These are phyloP conservation scores for Eudorina sp. DNA, from an alignment of 139 green algal species.

Conservation along the genomic window DNA sequence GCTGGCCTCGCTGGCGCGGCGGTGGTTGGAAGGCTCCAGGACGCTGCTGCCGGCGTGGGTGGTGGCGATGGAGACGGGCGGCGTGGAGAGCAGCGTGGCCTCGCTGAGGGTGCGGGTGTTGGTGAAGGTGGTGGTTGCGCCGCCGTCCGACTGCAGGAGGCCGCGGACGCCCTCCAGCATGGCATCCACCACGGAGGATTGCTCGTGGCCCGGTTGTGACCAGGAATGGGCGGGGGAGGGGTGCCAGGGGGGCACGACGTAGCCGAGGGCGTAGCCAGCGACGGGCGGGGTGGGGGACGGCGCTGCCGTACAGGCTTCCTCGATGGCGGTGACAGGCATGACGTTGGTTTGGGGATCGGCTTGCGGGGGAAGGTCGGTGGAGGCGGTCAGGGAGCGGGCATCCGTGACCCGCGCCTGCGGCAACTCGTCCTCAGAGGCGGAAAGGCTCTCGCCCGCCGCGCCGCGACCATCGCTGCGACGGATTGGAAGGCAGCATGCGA, in stretches of 20 bases:
- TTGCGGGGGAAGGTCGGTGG: background rate
- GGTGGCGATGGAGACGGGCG: background rate
- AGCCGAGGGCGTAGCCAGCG: background rate
- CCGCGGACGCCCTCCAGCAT: constrained; percentile 2
- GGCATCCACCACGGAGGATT: constrained; percentile 4
- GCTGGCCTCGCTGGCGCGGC: background rate
- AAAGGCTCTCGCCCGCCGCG: background rate
- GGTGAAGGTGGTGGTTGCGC: constrained; percentile 6
- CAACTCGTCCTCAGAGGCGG: too few relatives aligned
- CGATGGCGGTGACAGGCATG: background rate
- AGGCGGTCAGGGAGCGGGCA: background rate
- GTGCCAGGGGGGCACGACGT: background rate
- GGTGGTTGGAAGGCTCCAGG: background rate
- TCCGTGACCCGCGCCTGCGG: too few relatives aligned
- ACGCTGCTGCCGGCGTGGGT: background rate
- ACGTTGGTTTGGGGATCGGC: background rate
- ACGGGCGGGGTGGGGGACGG: background rate
- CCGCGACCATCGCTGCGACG: background rate
- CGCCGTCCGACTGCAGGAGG: background rate
- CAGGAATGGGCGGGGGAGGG: background rate
- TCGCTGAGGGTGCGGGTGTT: background rate
- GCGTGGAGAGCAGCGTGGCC: background rate
- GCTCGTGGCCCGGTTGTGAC: background rate
- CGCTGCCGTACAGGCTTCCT: background rate
- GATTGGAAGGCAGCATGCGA: constrained; percentile 1